Evolutionary conservation across 139 green algal species (phyloP).

Genomic region (Astrephomene gubernaculifera): DNA sequence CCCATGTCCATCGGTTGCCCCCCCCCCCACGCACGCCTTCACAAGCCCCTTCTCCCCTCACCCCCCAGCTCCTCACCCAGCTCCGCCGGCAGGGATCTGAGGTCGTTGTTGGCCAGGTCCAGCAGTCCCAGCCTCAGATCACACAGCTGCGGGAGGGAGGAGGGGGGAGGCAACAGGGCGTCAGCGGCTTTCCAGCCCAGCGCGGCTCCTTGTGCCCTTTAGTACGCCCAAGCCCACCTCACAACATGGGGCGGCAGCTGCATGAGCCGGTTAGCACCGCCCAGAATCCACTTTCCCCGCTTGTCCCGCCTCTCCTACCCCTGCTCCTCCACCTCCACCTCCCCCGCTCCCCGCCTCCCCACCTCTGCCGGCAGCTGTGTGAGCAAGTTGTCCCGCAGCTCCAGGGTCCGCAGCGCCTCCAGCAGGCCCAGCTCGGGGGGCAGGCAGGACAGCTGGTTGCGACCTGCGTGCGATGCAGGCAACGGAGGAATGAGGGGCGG

Average conservation of each 20-base stretch:
- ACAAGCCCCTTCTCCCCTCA: too few relatives aligned
- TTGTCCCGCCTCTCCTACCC: not conserved
- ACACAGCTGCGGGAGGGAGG: too few relatives aligned
- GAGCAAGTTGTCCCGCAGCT: constrained; percentile 54
- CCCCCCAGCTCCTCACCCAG: too few relatives aligned
- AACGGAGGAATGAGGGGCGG: not conserved
- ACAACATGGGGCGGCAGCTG: too few relatives aligned
- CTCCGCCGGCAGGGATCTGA: too few relatives aligned
- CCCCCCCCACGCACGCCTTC: not conserved
- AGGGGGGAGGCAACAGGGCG: too few relatives aligned
- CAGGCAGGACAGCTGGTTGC: constrained; percentile 32
- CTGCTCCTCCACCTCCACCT: not conserved
- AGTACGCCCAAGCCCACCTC: too few relatives aligned
- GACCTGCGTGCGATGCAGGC: not conserved
- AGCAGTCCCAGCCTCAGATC: too few relatives aligned
- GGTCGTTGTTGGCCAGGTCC: too few relatives aligned
- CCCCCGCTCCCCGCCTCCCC: constrained; percentile 22
- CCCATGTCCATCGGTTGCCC: not conserved
- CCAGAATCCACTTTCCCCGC: not conserved
- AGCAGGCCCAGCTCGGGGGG: constrained; percentile 40
- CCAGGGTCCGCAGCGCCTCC: constrained; percentile 38
- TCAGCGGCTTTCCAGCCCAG: too few relatives aligned
- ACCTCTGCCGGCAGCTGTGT: constrained; percentile 53
- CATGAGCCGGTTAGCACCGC: too few relatives aligned
- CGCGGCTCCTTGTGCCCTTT: too few relatives aligned